A percentile compares a stretch with the other conserved stretches of the same genome.
Evolutionary conservation across 2,329 filamentous ascomycete species (phyloP).

Genomic region (Ophiostoma australiae): DNA sequence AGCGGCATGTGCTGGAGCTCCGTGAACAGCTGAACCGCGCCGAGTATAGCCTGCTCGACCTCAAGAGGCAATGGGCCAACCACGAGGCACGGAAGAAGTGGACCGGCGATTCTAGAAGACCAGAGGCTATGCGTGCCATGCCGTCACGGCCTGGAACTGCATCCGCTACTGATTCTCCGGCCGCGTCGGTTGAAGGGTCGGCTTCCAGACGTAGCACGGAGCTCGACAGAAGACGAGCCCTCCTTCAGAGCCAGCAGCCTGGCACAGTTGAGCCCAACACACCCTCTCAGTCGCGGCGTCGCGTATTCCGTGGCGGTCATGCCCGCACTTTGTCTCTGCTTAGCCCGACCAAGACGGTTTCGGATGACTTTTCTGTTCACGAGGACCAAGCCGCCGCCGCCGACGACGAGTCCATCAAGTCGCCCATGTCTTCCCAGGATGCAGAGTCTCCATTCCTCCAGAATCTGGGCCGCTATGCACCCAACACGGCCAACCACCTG

Average conservation of each 20-base stretch:
- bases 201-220: slow-evolving; percentile 51
- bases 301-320: slow-evolving; percentile 64
- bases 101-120: slow-evolving; percentile 57
- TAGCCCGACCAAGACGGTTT: slow-evolving; percentile 55
- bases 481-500: slow-evolving; percentile 37
- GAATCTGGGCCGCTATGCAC: slow-evolving; percentile 32
- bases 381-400: slow-evolving; percentile 34
- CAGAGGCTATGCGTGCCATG: slow-evolving; percentile 53
- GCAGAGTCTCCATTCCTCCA: slow-evolving; percentile 32
- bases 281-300: slow-evolving; percentile 45
- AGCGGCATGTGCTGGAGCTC: slow-evolving; percentile 83
- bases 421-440: slow-evolving; percentile 32
- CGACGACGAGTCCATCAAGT: slow-evolving; percentile 39
- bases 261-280: slow-evolving; percentile 27
- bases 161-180: slow-evolving; percentile 13
- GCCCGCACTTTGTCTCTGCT: slow-evolving; percentile 70
- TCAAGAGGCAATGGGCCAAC: slow-evolving; percentile 80
- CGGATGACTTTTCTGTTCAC: slow-evolving; percentile 41
- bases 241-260: slow-evolving; percentile 43
- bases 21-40: slow-evolving; percentile 83
- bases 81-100: slow-evolving; percentile 74
- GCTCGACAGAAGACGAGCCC: slow-evolving; percentile 66
- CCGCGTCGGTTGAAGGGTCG: slow-evolving; percentile 18
- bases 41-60: slow-evolving; percentile 65
- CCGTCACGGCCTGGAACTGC: slow-evolving; percentile 26